Conservation (phyloP, 2,329 filamentous ascomycete species). For the Aureobasidium sp. region DNA sequence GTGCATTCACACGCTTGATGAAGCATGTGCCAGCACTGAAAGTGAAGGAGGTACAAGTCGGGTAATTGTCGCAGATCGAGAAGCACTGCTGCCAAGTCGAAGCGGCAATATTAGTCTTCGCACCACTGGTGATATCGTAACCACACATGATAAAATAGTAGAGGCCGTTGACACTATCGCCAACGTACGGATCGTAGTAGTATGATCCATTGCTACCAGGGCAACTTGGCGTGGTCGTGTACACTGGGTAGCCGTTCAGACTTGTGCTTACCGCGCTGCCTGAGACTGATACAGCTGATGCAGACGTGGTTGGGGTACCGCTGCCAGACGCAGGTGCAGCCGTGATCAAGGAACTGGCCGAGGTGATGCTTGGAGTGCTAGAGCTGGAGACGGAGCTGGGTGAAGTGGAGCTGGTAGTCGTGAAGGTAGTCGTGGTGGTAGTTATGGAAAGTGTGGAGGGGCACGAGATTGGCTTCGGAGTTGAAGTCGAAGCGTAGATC, state of each 20-base stretch:
- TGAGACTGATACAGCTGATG: background rate
- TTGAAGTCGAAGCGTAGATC: background rate
- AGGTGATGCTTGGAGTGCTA: background rate
- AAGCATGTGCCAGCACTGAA: background rate
- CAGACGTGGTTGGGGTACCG: background rate
- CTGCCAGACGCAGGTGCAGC: background rate
- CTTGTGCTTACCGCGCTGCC: background rate
- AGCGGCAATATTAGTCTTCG: background rate
- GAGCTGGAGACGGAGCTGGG: background rate
- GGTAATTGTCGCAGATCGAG: background rate
- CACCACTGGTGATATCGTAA: background rate
- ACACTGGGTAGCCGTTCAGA: background rate
- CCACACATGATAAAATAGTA: conserved; percentile 15
- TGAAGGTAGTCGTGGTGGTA: background rate
- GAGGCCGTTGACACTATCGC: background rate
- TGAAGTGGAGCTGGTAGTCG: background rate
- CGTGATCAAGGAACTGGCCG: background rate
- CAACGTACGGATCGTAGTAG: conserved; percentile 3
- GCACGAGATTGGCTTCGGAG: background rate
- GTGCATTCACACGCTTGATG: background rate
- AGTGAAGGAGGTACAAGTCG: conserved; percentile 3
- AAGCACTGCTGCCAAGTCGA: background rate
- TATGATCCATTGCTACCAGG: conserved; percentile 9
- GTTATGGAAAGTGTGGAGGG: background rate
- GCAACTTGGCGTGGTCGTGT: background rate